Conservation (phyloP, 2,329 filamentous ascomycete species). For the Ascosphaera pollenicola region DNA sequence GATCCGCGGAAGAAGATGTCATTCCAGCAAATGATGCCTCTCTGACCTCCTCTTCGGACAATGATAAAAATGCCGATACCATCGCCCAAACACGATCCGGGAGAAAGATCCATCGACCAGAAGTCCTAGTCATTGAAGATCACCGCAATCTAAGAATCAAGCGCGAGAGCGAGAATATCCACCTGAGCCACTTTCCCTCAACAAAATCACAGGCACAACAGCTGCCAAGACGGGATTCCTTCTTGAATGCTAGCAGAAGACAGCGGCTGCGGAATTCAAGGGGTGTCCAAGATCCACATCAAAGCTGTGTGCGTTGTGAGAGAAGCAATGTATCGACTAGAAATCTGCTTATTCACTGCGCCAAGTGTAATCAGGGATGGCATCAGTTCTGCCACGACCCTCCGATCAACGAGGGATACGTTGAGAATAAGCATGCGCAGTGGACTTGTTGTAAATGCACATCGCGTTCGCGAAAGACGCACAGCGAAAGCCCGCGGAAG, state of each 20-base stretch:
- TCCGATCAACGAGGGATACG: constrained; percentile 44
- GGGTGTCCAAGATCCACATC: constrained; percentile 1
- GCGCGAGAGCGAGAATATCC: not conserved
- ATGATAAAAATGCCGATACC: not conserved
- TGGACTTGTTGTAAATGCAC: constrained; percentile 54
- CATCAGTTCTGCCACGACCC: constrained; percentile 68
- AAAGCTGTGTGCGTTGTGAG: constrained; percentile 44
- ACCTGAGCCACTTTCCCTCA: not conserved
- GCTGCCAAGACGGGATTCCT: not conserved
- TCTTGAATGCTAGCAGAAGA: constrained; percentile 4
- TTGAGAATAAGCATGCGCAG: constrained; percentile 41
- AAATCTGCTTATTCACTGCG: constrained; percentile 72
- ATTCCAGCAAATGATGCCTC: not conserved
- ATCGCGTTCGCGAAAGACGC: constrained; percentile 14
- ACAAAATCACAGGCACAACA: not conserved
- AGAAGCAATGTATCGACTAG: constrained; percentile 47
- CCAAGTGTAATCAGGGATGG: constrained; percentile 58
- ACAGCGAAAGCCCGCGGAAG: constrained; percentile 18
- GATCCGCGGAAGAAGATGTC: not conserved
- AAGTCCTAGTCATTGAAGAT: constrained; percentile 32
- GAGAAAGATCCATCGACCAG: constrained; percentile 42
- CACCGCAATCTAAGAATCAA: constrained; percentile 14
- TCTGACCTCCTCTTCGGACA: not conserved
- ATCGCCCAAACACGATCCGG: constrained; percentile 55
- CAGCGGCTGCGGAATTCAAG: constrained; percentile 5